Evolutionary conservation across 1,284 basidiomycete genomes (phyloP), one percentile per base, ranked within the genome.

Genomic region (Xerocomus nothofagi): DNA sequence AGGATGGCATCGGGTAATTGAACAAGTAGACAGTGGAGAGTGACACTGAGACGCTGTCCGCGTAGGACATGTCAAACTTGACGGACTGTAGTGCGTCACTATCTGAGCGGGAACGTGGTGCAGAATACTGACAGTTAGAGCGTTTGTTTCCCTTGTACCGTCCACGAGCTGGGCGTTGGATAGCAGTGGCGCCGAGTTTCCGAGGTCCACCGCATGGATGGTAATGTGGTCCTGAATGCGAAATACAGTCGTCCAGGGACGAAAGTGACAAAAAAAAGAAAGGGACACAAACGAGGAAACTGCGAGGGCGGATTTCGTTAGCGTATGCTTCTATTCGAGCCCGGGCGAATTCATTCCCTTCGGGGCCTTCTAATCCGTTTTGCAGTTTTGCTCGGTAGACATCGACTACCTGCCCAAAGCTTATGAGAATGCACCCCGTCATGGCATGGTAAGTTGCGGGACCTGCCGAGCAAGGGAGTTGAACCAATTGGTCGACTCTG

Each of bases 1-100:
- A 92, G 4, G 83, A 82, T 2, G 84, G 69, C 68, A 84, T 81
- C 12, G 88, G 89, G 59, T 91, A 90, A 64, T 91, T 90, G 70
- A 91, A 88, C 21, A 91, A 71, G 58, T 88, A 86, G 20, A 88
- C 86, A 1, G 89, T 91, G 27, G 89, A 90, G 21, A 92, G 73
- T 1, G 88, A 88, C 31, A 91, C 69, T 3, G 88, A 90, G 37
- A 88, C 55, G 7, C 78, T 79, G 62, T 91, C 89, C 7, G 74
- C 76, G 61, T 92, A 92, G 24, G 73, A 73, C 59, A 88, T 73
- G 60, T 83, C 82, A 51, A 87, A 81, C 40, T 57, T 49, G 44
- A 68, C 56, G 15, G 67, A 83, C 80, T 54, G 75, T 77, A 36
- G 17, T 4, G 38, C 12, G 21, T 58, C 33, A 62, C 48, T 15